phyloP scores from a whole-genome alignment of 148 eudicot genomes.

The Spergularia marina region DNA sequence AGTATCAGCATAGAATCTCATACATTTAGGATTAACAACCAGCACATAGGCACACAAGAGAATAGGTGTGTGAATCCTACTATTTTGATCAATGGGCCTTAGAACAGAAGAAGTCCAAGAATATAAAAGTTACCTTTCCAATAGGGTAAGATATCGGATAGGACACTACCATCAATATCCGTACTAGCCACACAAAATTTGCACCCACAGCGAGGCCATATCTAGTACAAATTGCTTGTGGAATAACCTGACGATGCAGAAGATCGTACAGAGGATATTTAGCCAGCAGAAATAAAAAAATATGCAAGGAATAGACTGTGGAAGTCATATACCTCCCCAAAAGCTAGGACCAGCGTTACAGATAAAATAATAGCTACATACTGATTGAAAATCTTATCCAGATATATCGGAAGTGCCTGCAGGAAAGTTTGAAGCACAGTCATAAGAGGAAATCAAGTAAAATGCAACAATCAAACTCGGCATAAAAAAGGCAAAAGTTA shows the following conservation, averaged over 20 bases:
- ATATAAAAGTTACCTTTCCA: slow-evolving; percentile 64
- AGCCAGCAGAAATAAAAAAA: neutral
- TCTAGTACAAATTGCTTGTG: slow-evolving; percentile 89
- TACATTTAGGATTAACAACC: neutral
- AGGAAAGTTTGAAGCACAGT: slow-evolving; percentile 24
- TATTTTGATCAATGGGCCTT: neutral
- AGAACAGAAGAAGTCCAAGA: neutral
- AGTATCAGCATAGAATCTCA: neutral
- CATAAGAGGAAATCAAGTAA: neutral
- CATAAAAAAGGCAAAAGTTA: neutral
- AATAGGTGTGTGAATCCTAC: neutral
- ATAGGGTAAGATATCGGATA: slow-evolving; percentile 89
- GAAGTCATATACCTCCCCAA: slow-evolving; percentile 69
- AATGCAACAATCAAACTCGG: neutral
- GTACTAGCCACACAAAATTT: slow-evolving; percentile 87
- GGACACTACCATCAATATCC: slow-evolving; percentile 71
- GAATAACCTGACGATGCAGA: slow-evolving; percentile 72
- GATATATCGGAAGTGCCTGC: slow-evolving; percentile 96
- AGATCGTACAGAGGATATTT: neutral
- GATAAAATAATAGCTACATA: slow-evolving; percentile 83
- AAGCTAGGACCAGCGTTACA: slow-evolving; percentile 89
- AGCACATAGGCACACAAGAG: neutral
- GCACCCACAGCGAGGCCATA: slow-evolving; percentile 96
- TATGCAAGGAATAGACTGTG: neutral
- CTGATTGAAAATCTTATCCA: slow-evolving; percentile 93